Evolutionary conservation across 306 rosid species (phyloP).

Genomic region (Quercus wislizeni): DNA sequence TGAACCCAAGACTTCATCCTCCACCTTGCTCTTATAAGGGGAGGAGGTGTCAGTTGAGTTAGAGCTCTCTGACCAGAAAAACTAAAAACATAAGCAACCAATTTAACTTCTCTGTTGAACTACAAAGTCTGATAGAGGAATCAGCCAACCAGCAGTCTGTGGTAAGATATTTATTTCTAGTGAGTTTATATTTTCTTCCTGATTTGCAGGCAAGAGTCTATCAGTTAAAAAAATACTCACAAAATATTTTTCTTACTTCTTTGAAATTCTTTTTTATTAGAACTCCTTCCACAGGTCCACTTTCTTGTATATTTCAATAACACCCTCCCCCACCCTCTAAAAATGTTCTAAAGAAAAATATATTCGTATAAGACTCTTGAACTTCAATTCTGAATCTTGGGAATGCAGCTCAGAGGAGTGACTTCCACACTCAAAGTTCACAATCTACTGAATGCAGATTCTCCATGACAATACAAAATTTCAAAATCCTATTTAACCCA

Average conservation of each 20-base stretch:
- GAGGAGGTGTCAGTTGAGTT: too few species aligned
- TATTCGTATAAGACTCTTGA: background rate
- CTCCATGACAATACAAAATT: background rate
- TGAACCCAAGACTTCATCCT: too few species aligned
- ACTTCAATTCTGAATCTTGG: background rate
- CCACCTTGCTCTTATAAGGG: too few species aligned
- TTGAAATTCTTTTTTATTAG: too few species aligned
- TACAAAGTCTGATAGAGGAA: background rate
- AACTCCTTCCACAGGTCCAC: too few species aligned
- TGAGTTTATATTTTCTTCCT: background rate
- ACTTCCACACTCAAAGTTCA: background rate
- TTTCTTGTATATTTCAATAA: background rate
- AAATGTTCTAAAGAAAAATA: background rate
- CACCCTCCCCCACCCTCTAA: background rate
- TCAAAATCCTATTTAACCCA: background rate
- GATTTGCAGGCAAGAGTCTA: background rate
- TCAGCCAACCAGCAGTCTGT: background rate
- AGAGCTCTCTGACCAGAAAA: background rate
- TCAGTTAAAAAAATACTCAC: background rate
- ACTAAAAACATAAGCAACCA: background rate
- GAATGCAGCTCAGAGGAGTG: background rate
- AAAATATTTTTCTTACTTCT: background rate
- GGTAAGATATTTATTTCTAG: background rate
- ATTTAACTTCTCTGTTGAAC: background rate
- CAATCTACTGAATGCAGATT: background rate